Evolutionary conservation across 768 basidiomycete species (phyloP), one percentile per base, ranked within the genome.

Genomic region (Trametes meyenii): DNA sequence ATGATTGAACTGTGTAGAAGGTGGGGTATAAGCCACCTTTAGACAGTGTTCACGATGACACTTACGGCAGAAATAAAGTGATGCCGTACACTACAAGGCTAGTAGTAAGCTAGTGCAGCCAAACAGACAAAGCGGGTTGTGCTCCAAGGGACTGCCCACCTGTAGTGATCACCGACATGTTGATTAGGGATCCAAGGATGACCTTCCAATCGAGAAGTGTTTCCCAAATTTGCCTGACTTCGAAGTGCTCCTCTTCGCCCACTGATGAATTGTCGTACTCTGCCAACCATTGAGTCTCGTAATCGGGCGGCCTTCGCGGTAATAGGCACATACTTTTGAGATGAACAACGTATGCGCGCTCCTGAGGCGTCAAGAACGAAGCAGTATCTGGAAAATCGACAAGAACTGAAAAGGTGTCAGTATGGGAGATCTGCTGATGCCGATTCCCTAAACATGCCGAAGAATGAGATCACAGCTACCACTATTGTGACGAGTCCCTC

Each of bases 41-140:
- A 1, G 2, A 42, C 17, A 4, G 5, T 14, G 10, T 4, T 24
- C 16, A 3, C 8, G 14, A 23, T 10, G 3, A 21, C 2, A 78
- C 87, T 67, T 67, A 87, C 83, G 86, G 86, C 29, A 88, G 72
- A 77, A 89, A 89, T 19, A 88, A 74, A 0, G 87, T 85, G 49
- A 87, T 86, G 1, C 87, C 87, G 66, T 85, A 87, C 1, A 87
- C 86, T 87, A 42, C n/a, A 10, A 5, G 24, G 26, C 19, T 16
- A 36, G 40, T 16, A 36, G 40, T 8, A n/a, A 16, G 42, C 24
- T 7, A 26, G 13, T 11, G 11, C 16, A 7, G 17, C 5, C 45
- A 12, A 46, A 46, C 17, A 23, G 24, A 2, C 2, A 4, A 23
- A 24, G 13, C 23, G 23, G 14, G 19, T 17, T 2, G 29, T 16